Percentiles rank a stretch among this genome's conserved stretches.
Evolutionary conservation across 371 early-diverging fungal genomes (phyloP).

Genomic region (Parasitella parasitica): DNA sequence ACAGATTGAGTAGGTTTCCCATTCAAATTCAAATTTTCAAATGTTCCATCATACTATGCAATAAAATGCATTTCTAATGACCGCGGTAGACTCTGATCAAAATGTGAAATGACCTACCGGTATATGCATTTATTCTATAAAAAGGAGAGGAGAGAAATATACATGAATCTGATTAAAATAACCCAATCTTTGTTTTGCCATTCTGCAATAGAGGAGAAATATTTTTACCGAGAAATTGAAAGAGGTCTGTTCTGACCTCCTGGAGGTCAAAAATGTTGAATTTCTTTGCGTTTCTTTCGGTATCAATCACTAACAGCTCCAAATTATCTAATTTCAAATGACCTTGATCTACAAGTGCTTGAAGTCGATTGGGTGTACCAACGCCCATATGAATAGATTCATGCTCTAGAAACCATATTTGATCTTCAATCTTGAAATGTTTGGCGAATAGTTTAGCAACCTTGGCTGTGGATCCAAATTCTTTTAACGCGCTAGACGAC

Average conservation of each 20-base stretch:
- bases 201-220: slow-evolving; percentile 38
- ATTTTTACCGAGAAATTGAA: slow-evolving; percentile 42
- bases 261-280: slow-evolving; percentile 75
- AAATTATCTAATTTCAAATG: slow-evolving; percentile 67
- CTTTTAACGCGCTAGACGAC: slow-evolving; percentile 37
- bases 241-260: slow-evolving; percentile 71
- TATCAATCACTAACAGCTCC: slow-evolving; percentile 72
- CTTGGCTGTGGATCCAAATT: slow-evolving; percentile 47
- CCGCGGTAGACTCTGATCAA: too few species aligned
- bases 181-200: slow-evolving; percentile 36
- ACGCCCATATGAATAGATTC: slow-evolving; percentile 70
- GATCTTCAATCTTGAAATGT: slow-evolving; percentile 81
- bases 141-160: neutral
- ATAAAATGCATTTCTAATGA: neutral
- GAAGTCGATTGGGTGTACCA: slow-evolving; percentile 83
- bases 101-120: neutral
- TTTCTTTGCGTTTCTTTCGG: slow-evolving; percentile 73
- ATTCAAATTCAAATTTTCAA: too few species aligned
- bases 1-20: too few species aligned
- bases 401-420: slow-evolving; percentile 60
- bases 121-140: neutral
- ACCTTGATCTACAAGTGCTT: slow-evolving; percentile 63
- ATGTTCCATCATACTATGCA: too few species aligned
- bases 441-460: slow-evolving; percentile 85
- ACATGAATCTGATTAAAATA: slow-evolving; percentile 26